phyloP scores from a whole-genome alignment of 2,329 filamentous ascomycete genomes.

The Tolypocladium pustulatum region DNA sequence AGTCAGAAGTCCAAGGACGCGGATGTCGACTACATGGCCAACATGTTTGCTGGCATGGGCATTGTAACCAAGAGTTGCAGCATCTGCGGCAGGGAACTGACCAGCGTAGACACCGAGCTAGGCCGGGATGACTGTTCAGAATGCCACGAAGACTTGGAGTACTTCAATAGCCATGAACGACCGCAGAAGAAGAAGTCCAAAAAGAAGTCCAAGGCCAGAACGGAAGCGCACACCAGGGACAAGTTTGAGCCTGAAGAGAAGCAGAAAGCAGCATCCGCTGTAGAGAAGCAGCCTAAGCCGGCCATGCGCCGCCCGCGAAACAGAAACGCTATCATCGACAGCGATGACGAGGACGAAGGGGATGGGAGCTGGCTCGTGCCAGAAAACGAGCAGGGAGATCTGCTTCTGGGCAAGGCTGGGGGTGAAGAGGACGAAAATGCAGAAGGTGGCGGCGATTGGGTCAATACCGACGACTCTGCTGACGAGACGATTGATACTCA shows the following conservation, averaged over 20 bases:
- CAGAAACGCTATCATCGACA: constrained; percentile 51
- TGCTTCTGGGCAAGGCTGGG: constrained; percentile 66
- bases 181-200: constrained; percentile 21
- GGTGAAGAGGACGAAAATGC: constrained; percentile 80
- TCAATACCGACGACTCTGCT: constrained; percentile 60
- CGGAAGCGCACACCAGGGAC: constrained; percentile 4
- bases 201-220: constrained; percentile 6
- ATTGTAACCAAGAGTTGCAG: constrained; percentile 72
- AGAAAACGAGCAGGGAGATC: constrained; percentile 48
- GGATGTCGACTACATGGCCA: constrained; percentile 73
- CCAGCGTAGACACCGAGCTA: constrained; percentile 30
- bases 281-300: constrained; percentile 10
- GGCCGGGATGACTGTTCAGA: constrained; percentile 53
- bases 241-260: constrained; percentile 9
- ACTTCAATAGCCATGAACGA: constrained; percentile 40
- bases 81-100: constrained; percentile 65
- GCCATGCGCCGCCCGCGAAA: constrained; percentile 30
- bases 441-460: constrained; percentile 73
- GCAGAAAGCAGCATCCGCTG: constrained; percentile 5
- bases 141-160: constrained; percentile 65
- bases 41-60: constrained; percentile 75
- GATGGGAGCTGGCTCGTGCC: constrained; percentile 74
- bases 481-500: constrained; percentile 43
- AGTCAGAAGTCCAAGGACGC: constrained; percentile 42
- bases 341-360: constrained; percentile 58